phyloP scores from a whole-genome alignment of 2,329 filamentous ascomycete species.

The Xylaria sp. region DNA sequence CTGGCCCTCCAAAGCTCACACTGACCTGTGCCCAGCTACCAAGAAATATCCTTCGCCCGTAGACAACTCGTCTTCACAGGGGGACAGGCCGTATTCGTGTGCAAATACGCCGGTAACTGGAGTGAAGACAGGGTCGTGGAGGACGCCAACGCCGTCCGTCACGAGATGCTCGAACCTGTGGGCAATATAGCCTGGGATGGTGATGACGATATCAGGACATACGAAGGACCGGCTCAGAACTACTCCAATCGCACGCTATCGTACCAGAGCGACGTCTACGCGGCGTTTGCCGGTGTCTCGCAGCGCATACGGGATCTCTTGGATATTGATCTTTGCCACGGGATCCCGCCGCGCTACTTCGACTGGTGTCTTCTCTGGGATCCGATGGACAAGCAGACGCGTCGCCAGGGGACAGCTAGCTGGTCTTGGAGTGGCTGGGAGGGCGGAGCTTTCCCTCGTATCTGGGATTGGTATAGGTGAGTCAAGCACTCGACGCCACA shows the following conservation, averaged over 20 bases:
- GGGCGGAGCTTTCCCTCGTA: conserved; percentile 19
- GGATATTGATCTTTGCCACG: conserved; percentile 16
- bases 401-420: not conserved
- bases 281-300: conserved; percentile 18
- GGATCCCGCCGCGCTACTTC: conserved; percentile 26
- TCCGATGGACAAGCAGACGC: conserved; percentile 11
- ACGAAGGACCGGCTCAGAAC: conserved; percentile 23
- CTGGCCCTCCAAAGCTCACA: not conserved
- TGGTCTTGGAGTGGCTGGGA: conserved; percentile 27
- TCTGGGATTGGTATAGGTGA: conserved; percentile 24
- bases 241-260: conserved; percentile 18
- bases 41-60: conserved; percentile 19
- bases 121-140: conserved; percentile 24
- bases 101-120: conserved; percentile 18
- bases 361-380: conserved; percentile 30
- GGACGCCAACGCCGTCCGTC: not conserved
- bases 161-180: conserved; percentile 8
- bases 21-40: not conserved
- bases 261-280: conserved; percentile 17
- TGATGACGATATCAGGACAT: conserved; percentile 15
- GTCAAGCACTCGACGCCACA: not conserved
- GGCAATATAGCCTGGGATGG: not conserved
- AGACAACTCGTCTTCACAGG: conserved; percentile 20
- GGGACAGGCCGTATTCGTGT: conserved; percentile 12
- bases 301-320: conserved; percentile 24